Evolutionary conservation across 768 basidiomycete species (phyloP).

Genomic region (Naganishia vaughanmartiniae): DNA sequence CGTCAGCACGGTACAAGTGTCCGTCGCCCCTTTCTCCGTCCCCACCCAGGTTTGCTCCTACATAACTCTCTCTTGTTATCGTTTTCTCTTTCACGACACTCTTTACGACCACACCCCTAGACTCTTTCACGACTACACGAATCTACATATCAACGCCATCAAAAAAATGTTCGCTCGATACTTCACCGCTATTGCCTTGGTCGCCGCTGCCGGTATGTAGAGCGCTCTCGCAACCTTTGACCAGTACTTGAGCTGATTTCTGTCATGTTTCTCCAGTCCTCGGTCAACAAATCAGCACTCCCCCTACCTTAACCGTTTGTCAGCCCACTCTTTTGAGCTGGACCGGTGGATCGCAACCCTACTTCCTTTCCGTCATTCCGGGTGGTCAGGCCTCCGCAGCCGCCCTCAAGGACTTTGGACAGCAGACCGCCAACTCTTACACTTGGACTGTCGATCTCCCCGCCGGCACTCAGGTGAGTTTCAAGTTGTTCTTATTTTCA

Average conservation of each 20-base stretch:
- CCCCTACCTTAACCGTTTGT: conserved; percentile 43
- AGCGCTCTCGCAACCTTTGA: not conserved
- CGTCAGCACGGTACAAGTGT: conserved; percentile 3
- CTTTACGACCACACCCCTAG: conserved; percentile 14
- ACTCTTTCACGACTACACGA: conserved; percentile 15
- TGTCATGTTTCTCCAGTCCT: conserved; percentile 29
- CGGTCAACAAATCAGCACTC: conserved; percentile 48
- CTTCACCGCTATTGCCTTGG: conserved; percentile 25
- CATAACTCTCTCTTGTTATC: not conserved
- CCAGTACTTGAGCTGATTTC: not conserved
- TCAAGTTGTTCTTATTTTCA: not conserved
- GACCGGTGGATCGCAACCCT: conserved; percentile 43
- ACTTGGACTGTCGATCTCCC: conserved; percentile 63
- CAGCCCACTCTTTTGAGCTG: conserved; percentile 38
- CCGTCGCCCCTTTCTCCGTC: not conserved
- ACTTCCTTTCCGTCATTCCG: conserved; percentile 56
- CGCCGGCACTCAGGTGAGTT: conserved; percentile 52
- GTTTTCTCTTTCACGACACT: conserved; percentile 8
- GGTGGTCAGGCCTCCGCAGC: conserved; percentile 56
- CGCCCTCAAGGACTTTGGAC: conserved; percentile 58
- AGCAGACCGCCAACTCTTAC: conserved; percentile 52
- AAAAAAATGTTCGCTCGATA: conserved; percentile 25
- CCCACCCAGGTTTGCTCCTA: not conserved
- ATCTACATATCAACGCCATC: not conserved
- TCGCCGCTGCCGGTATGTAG: conserved; percentile 22